Evolutionary conservation across 73 alveolate genomes (phyloP), one percentile per base, ranked within the genome.

Genomic region (Paramecium primaurelia): DNA sequence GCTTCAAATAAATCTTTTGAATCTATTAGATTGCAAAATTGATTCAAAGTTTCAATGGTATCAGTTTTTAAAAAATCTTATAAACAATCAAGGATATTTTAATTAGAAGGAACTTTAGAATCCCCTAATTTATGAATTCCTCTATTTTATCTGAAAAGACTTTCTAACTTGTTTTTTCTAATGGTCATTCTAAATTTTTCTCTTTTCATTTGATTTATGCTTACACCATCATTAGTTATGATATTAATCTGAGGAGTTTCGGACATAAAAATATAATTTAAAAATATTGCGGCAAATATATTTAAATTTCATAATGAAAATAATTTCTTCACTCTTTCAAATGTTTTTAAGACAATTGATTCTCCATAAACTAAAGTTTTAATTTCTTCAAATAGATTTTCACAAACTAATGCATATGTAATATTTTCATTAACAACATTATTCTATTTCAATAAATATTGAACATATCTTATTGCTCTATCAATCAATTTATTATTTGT

Each of bases 281-380:
- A 64, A 64, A 64, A 54, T n/a, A 64, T 64, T 64, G 84, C 84
- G 84, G 84, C 51, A 32, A 64, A 64, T 14, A 32, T 64, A 64
- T 64, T 64, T 25, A 64, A 64, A 32, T 54, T 54, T 38, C 54
- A 73, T 73, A 8, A 73, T 73, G 9, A 36, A 16, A 73, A 73
- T 73, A 4, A 73, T 73, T 80, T 80, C 49, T 42, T 42, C 25
- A 80, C 26, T 71, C 94, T 89, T 28, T 36, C 59, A 28, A 60
- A 26, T 20, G 90, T 71, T 22, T 89, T 89, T 25, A 89, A 83
- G 0, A 89, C 92, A 3, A 89, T 89, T 9, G 92, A 54, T 54
- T 89, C 86, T 30, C 94, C 94, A 71, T 89, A 89, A 6, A 47
- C 94, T 47, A 89, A 83, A 34, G 75, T 89, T 37, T 89, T 85